Base-by-base conservation (phyloP, 2,329 filamentous ascomycete genomes). In the Zopfia rhizophila region DNA sequence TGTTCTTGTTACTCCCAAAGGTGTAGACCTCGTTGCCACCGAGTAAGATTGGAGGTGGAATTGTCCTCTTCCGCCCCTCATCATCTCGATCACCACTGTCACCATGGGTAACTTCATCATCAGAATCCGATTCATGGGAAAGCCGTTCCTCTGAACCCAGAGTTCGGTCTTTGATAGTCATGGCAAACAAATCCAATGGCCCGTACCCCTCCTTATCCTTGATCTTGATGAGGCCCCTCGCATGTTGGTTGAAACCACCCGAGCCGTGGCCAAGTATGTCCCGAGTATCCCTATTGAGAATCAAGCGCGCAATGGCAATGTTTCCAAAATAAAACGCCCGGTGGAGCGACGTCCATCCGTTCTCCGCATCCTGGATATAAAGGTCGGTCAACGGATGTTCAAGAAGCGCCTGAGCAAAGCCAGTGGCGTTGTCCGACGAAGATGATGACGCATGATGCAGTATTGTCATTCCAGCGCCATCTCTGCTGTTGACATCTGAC, bases 191-290 rank as follows among this genome's bases (percentile, higher is more conserved):
- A 68, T 97, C 94, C 57, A 97, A 93, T 0, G 94, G 93, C 56
- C 91, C 96, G 65, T 95, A 91, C 7, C 93, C 93, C 72, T 97
- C 94, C 47, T 89, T 86, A 64, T 99, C 94, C 70, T 97, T 99
- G 38, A 94, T 90, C 75, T 96, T 97, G 63, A 97, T 92, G 29
- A 97, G 75, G 19, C 87, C 87, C 7, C 87, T 86, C 22, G 86
- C 83, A 61, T 84, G 84, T 55, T 84, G 79, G 14, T 80, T 75
- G 13, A 82, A 77, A 11, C 79, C 81, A 17, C 80, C 80, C 13
- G 81, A 76, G 5, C 83, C 83, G 53, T 86, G 85, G 29, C 85
- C 79, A 4, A 81, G 78, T 18, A 81, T 80, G 61, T 91, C 85
- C 25, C 81, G 82, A 16, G 86, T 79, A 67, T 97, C 93, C 56